Evolutionary conservation across 495 filamentous ascomycete genomes (phyloP).

Genomic region (Xylaria intraflava): DNA sequence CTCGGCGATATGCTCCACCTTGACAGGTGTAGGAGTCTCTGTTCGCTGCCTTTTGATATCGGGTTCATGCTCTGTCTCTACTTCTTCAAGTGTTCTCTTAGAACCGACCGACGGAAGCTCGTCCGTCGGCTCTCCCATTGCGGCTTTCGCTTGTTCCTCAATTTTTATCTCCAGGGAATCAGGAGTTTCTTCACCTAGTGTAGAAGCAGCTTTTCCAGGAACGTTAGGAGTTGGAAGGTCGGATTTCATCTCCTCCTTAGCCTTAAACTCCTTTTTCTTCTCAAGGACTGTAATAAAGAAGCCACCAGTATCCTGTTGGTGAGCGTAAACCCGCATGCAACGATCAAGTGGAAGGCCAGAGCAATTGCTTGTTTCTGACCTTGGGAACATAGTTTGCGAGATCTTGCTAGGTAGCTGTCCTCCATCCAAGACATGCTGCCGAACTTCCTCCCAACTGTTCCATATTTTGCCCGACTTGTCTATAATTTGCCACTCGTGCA

Average conservation of each 20-base stretch:
- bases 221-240: constrained; percentile 32
- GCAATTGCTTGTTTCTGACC: constrained; percentile 46
- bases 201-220: constrained; percentile 21
- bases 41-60: constrained; percentile 23
- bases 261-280: constrained; percentile 81
- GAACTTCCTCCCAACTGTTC: constrained; percentile 70
- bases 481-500: constrained; percentile 80
- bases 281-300: constrained; percentile 96
- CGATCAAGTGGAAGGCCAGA: constrained; percentile 68
- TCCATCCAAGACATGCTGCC: constrained; percentile 50
- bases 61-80: constrained; percentile 17
- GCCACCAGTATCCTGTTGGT: constrained; percentile 89
- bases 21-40: constrained; percentile 14
- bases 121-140: constrained; percentile 25
- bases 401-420: constrained; percentile 57
- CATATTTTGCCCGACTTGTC: constrained; percentile 72
- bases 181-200: constrained; percentile 20
- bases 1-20: constrained; percentile 13
- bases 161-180: constrained; percentile 36
- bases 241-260: constrained; percentile 63
- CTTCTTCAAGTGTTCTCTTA: constrained; percentile 29
- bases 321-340: constrained; percentile 89
- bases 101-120: constrained; percentile 22
- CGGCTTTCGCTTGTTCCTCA: constrained; percentile 26
- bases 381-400: constrained; percentile 74